These are phyloP conservation scores for Macroventuria anomochaeta DNA, from an alignment of 2,329 filamentous ascomycete genomes.

Conservation along the genomic window DNA sequence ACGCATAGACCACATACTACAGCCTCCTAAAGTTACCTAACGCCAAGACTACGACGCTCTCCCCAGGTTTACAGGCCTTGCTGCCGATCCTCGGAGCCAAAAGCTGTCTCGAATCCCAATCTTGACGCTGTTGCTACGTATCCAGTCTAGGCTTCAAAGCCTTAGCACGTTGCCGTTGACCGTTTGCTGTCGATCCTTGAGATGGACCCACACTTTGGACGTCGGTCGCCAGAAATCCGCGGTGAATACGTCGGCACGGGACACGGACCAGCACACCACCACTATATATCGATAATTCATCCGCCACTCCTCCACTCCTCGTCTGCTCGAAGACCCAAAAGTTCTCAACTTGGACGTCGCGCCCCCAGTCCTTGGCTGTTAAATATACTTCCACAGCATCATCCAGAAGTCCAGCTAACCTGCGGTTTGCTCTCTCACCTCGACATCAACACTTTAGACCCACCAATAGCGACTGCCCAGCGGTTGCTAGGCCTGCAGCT, in stretches of 20 bases:
- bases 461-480: not conserved
- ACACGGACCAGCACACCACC: not conserved
- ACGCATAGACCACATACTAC: no score
- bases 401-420: not conserved
- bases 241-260: conserved; percentile 6
- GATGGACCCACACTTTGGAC: not conserved
- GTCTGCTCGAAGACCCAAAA: not conserved
- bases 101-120: no score
- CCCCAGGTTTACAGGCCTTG: no score
- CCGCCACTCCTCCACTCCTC: not conserved
- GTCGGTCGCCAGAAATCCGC: not conserved
- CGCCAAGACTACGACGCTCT: no score
- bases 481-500: not conserved
- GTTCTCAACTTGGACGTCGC: not conserved
- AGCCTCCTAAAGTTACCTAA: no score
- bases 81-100: no score
- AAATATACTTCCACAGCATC: not conserved
- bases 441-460: not conserved
- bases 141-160: no score
- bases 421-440: conserved; percentile 5
- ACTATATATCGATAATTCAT: not conserved
- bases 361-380: not conserved
- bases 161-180: no score
- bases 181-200: not conserved
- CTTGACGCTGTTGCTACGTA: no score